Evolutionary conservation across 78 protist genomes (phyloP), one percentile per base, ranked within the genome.

Genomic region (Dictyostelium firmibasis): DNA sequence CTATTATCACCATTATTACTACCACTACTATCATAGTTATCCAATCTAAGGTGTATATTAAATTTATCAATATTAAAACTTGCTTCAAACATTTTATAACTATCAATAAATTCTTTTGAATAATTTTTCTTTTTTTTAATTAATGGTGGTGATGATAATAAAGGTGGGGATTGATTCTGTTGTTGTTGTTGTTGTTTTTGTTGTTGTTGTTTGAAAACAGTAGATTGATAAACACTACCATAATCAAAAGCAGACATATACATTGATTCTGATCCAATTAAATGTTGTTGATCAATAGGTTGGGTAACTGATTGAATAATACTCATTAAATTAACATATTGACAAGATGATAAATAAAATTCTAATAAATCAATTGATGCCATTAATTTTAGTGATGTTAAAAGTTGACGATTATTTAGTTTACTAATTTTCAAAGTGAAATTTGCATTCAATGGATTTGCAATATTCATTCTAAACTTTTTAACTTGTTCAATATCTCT

Each of bases 401-500:
- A 23, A 36, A 69, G 44, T 7, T 89, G 82, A 20, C 67, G n/a
- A 47, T 89, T 89, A 11, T 50, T 13, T 16, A 89, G 20, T 89
- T 70, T 78, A 27, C 87, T 81, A 8, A 89, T 38, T 41, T 89
- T 89, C 25, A 89, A 50, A 4, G 31, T 23, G 50, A 89, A 81
- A 23, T 81, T 69, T 5, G 94, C 94, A 50, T 89, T 81, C 18
- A 89, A 89, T 29, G 94, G 94, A 35, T 78, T 81, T 10, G 94
- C 94, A 35, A 89, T 89, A 35, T 89, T 89, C 94, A 89, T 89
- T 5, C 83, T 35, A 69, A 79, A 81, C 13, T 50, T 81, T 27
- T 53, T 25, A 23, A 89, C 82, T n/a, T 69, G 87, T 50, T 69
- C 38, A 23, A 25, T 5, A 70, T 81, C 87, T 44, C 77, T 62